Evolutionary conservation across 805 yeast genomes (phyloP).

Genomic region (Scheffersomyces ergatensis): DNA sequence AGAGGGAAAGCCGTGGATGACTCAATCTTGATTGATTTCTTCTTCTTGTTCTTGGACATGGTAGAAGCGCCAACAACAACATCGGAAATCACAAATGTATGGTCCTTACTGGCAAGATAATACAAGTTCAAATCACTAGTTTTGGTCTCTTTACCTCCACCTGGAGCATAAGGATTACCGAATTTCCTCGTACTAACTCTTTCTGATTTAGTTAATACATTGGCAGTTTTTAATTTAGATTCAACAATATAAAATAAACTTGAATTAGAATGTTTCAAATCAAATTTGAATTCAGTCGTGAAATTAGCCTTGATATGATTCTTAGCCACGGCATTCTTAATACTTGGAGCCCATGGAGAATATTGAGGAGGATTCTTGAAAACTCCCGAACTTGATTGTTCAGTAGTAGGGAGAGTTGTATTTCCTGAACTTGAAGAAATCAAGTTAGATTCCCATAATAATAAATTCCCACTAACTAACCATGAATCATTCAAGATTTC

Average conservation of each 20-base stretch:
- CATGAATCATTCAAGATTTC: conserved; percentile 16
- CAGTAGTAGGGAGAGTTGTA: conserved; percentile 10
- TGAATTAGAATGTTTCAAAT: conserved; percentile 19
- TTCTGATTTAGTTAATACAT: conserved; percentile 9
- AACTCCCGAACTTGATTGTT: conserved; percentile 16
- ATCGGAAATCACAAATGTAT: not conserved
- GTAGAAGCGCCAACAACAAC: too few relatives aligned
- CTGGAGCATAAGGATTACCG: not conserved
- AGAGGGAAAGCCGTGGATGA: not conserved
- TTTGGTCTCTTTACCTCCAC: not conserved
- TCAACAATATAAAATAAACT: conserved; percentile 14
- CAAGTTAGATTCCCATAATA: conserved; percentile 16
- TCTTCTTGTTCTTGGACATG: not conserved
- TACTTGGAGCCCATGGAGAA: conserved; percentile 15
- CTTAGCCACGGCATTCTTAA: conserved; percentile 18
- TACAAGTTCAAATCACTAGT: not conserved
- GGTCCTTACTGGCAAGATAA: not conserved
- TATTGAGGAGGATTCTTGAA: conserved; percentile 20
- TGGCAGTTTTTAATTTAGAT: conserved; percentile 10
- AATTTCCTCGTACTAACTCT: not conserved
- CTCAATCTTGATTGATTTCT: not conserved
- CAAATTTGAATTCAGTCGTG: conserved; percentile 20
- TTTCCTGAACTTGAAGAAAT: conserved; percentile 16
- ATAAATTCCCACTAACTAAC: conserved; percentile 24
- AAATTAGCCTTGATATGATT: conserved; percentile 11